Conservation (phyloP, 306 rosid species). For the Begonia loranthoides region DNA sequence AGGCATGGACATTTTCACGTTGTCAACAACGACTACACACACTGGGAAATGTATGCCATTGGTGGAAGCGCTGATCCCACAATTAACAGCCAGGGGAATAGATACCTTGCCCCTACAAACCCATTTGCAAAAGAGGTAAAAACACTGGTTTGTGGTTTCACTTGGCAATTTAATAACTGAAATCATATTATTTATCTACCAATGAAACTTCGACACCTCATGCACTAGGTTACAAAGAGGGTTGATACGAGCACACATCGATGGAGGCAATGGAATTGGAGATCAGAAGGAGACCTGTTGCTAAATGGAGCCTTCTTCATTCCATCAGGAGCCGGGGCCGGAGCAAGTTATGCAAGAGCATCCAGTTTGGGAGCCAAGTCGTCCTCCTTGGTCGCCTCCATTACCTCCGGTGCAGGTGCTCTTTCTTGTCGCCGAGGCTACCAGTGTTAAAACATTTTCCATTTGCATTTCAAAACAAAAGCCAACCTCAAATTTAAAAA, state of each 20-base stretch:
- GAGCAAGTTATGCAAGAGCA: conserved; percentile 87
- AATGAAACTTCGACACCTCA: no score
- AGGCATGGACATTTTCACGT: conserved; percentile 97
- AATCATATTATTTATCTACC: no score
- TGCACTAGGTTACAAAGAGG: conserved; percentile 71
- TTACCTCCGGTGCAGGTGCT: conserved; percentile 71
- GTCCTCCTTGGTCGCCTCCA: conserved; percentile 60
- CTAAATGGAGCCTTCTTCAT: conserved; percentile 88
- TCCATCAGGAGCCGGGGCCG: conserved; percentile 74
- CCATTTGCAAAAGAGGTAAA: conserved; percentile 83
- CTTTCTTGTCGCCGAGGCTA: conserved; percentile 50
- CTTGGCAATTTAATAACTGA: no score
- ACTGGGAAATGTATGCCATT: conserved; percentile 97
- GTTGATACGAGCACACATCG: conserved; percentile 20
- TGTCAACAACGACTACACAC: conserved; percentile 95
- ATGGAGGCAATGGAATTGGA: conserved; percentile 94
- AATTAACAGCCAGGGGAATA: conserved; percentile 93
- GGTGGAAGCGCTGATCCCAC: conserved; percentile 98
- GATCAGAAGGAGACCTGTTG: conserved; percentile 88
- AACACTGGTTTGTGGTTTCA: no score
- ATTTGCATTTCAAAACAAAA: neutral
- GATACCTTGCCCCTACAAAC: conserved; percentile 82
- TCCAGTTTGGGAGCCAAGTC: conserved; percentile 95
- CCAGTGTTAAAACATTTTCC: conserved; percentile 32
- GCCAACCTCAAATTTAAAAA: conserved; percentile 4